Evolutionary conservation across 495 filamentous ascomycete species (phyloP).

Genomic region (Penicillium cataractarum): DNA sequence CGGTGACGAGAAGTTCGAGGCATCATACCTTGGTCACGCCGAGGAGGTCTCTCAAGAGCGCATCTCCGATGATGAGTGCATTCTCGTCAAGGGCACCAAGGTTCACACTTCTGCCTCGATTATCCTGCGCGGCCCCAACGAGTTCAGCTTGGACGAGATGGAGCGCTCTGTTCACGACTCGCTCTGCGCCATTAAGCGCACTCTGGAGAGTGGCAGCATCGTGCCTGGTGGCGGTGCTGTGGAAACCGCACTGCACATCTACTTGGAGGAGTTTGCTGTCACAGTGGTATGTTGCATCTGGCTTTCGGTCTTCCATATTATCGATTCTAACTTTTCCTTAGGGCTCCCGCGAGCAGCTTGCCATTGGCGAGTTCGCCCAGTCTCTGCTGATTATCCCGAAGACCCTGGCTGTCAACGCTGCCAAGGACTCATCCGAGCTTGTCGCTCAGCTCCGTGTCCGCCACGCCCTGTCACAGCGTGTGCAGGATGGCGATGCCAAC

Average conservation of each 20-base stretch:
- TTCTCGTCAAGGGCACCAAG: slow-evolving; percentile 94
- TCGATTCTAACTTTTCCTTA: slow-evolving; percentile 32
- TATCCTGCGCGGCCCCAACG: slow-evolving; percentile 93
- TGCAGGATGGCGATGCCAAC: slow-evolving; percentile 77
- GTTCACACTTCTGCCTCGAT: slow-evolving; percentile 92
- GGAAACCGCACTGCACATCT: slow-evolving; percentile 98
- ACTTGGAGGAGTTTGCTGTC: slow-evolving; percentile 98
- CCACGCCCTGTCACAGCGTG: slow-evolving; percentile 91
- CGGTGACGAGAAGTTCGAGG: slow-evolving; percentile 95
- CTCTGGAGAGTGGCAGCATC: slow-evolving; percentile 93
- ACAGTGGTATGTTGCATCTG: slow-evolving; percentile 69
- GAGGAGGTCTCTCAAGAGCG: slow-evolving; percentile 96
- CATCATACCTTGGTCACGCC: slow-evolving; percentile 82
- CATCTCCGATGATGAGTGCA: slow-evolving; percentile 98
- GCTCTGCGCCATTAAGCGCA: slow-evolving; percentile 94
- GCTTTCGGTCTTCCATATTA: neutral
- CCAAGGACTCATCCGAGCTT: slow-evolving; percentile 92
- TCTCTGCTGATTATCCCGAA: slow-evolving; percentile 94
- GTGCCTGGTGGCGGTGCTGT: slow-evolving; percentile 96
- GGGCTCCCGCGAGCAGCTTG: slow-evolving; percentile 95
- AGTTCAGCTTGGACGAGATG: slow-evolving; percentile 98
- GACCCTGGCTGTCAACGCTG: slow-evolving; percentile 95
- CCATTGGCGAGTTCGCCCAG: slow-evolving; percentile 96
- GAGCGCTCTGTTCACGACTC: slow-evolving; percentile 98
- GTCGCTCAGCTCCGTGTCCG: slow-evolving; percentile 93